These are phyloP conservation scores for Plasmodium inui DNA, from an alignment of 169 alveolate genomes.

Conservation along the genomic window DNA sequence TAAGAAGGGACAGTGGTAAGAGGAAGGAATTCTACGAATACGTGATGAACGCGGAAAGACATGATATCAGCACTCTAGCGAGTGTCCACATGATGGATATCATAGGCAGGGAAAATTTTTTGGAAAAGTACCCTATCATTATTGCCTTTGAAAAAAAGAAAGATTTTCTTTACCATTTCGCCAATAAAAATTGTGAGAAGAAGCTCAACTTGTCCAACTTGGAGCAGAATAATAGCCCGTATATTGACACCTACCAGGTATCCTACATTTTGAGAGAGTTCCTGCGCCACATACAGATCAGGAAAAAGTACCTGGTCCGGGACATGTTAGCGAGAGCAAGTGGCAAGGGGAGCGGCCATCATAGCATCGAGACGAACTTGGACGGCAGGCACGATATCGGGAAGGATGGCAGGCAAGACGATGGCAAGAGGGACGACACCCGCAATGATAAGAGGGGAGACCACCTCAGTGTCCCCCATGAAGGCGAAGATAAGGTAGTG, in stretches of 20 bases:
- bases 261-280: constrained; percentile 49
- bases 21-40: constrained; percentile 50
- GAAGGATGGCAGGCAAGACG: too few relatives aligned
- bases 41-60: constrained; percentile 1
- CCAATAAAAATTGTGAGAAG: constrained; percentile 1
- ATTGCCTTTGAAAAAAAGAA: constrained; percentile 67
- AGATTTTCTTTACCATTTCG: constrained; percentile 53
- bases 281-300: neutral
- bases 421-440: too few relatives aligned
- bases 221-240: constrained; percentile 15
- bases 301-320: neutral
- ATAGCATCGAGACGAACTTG: neutral
- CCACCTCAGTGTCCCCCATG: neutral
- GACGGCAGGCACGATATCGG: too few relatives aligned
- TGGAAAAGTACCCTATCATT: constrained; percentile 29
- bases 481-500: neutral
- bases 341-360: neutral
- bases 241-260: constrained; percentile 38
- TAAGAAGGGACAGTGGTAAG: constrained; percentile 24
- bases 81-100: constrained; percentile 47
- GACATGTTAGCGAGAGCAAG: neutral
- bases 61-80: neutral
- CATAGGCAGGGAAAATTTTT: neutral
- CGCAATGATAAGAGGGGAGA: neutral
- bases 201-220: constrained; percentile 17